Percentiles rank a stretch among this genome's conserved stretches.
phyloP scores from a whole-genome alignment of 176 grass and related monocot species.

The Ampelocalamus luodianensis region DNA sequence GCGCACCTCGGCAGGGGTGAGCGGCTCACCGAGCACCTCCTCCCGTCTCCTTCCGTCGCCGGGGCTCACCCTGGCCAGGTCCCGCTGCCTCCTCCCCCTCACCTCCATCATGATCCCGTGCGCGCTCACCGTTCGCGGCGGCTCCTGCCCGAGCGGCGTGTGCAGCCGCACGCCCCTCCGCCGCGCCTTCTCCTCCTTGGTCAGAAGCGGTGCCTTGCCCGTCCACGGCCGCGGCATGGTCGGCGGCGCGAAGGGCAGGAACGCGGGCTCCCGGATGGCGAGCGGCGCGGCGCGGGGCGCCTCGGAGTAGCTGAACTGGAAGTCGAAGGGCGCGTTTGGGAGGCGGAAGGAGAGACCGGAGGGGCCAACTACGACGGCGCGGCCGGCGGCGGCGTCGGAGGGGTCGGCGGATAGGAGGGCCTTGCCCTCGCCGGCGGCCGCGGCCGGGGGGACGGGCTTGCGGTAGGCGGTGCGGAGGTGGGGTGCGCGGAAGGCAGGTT shows the following conservation, averaged over 20 bases:
- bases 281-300: conserved; percentile 72
- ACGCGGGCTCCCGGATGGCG: conserved; percentile 94
- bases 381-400: conserved; percentile 49
- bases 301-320: conserved; percentile 98
- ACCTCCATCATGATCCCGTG: conserved; percentile 73
- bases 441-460: conserved; percentile 66
- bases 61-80: conserved; percentile 59
- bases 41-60: conserved; percentile 69
- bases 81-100: conserved; percentile 57
- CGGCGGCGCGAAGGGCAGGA: conserved; percentile 92
- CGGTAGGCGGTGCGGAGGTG: conserved; percentile 79
- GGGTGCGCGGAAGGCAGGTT: conserved; percentile 58
- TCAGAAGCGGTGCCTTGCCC: conserved; percentile 86
- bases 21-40: conserved; percentile 80
- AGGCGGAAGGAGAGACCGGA: conserved; percentile 82
- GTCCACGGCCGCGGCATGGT: conserved; percentile 98
- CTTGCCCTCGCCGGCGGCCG: conserved; percentile 50
- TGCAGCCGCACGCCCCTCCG: conserved; percentile 73
- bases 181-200: conserved; percentile 93
- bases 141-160: conserved; percentile 69
- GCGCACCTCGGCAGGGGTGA: conserved; percentile 64
- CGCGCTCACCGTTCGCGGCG: conserved; percentile 44
- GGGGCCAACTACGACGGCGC: conserved; percentile 68
- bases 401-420: conserved; percentile 60
- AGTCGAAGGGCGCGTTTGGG: conserved; percentile 87